These are phyloP conservation scores for Sporothrix variecibatus DNA, from an alignment of 2,329 filamentous ascomycete genomes.

Conservation along the genomic window DNA sequence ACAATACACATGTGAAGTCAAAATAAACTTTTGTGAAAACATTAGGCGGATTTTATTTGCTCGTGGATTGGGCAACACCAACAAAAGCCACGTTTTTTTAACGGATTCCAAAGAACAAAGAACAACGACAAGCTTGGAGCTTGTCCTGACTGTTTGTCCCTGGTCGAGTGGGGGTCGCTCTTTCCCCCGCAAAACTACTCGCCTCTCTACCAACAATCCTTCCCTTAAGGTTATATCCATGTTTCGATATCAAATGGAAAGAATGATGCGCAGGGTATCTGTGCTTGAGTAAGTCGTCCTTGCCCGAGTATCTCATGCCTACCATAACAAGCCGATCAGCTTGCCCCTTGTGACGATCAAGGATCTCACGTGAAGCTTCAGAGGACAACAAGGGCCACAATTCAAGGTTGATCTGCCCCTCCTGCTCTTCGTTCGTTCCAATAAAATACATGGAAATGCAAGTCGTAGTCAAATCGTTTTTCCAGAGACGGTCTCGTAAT, in stretches of 20 bases:
- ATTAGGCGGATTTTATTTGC: not conserved
- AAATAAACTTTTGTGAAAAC: not conserved
- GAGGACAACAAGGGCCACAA: not conserved
- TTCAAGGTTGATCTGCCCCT: not conserved
- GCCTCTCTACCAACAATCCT: not conserved
- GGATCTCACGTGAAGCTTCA: not conserved
- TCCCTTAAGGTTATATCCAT: not conserved
- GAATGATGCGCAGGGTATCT: not conserved
- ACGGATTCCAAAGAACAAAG: not conserved
- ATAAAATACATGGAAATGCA: not conserved
- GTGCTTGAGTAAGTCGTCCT: not conserved
- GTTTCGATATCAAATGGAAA: not conserved
- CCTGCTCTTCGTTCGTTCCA: not conserved
- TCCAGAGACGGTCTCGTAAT: not conserved
- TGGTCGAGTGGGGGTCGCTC: constrained; percentile 11
- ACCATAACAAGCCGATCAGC: not conserved
- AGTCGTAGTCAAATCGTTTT: not conserved
- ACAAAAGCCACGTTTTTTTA: too few species aligned
- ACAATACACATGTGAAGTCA: not conserved
- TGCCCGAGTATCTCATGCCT: not conserved
- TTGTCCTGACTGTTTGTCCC: not conserved
- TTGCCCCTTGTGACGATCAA: not conserved
- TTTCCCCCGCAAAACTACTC: constrained; percentile 5
- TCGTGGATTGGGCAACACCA: not conserved
- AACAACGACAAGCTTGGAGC: not conserved